phyloP scores from a whole-genome alignment of 805 yeast species.

The Isabelozyma gotoi region DNA sequence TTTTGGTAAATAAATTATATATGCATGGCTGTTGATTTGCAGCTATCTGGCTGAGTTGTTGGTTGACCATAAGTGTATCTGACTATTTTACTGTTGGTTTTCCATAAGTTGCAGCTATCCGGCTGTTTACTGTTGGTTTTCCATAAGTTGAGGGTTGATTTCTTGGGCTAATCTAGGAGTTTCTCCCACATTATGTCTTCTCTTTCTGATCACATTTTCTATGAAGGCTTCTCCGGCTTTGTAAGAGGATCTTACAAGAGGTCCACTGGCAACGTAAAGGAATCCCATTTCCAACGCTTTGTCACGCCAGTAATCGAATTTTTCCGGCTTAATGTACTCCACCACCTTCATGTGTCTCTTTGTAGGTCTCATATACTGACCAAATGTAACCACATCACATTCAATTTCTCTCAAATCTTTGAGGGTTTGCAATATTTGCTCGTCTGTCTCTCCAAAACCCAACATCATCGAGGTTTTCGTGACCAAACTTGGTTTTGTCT shows the following conservation, averaged over 20 bases:
- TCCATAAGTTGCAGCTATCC: too few species aligned
- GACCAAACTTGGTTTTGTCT: slow-evolving; percentile 66
- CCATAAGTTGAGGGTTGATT: slow-evolving; percentile 12
- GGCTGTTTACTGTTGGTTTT: too few species aligned
- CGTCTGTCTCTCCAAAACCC: slow-evolving; percentile 96
- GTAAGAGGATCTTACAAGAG: slow-evolving; percentile 92
- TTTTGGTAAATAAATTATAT: too few species aligned
- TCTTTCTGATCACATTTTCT: slow-evolving; percentile 84
- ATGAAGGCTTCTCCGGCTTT: slow-evolving; percentile 98
- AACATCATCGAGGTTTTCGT: slow-evolving; percentile 96
- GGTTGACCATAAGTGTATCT: too few species aligned
- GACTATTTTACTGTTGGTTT: too few species aligned
- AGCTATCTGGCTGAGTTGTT: too few species aligned
- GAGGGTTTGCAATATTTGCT: slow-evolving; percentile 75
- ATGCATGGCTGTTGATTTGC: too few species aligned
- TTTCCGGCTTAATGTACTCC: slow-evolving; percentile 90
- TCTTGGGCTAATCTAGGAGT: slow-evolving; percentile 30
- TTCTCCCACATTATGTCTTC: slow-evolving; percentile 53
- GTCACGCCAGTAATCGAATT: slow-evolving; percentile 90
- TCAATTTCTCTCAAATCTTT: slow-evolving; percentile 69
- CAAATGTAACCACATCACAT: slow-evolving; percentile 96
- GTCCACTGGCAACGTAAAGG: slow-evolving; percentile 95
- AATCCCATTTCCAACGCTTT: slow-evolving; percentile 87
- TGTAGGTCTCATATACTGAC: slow-evolving; percentile 99
- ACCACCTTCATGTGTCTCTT: slow-evolving; percentile 98